A percentile compares a stretch with the other conserved stretches of the same genome.
phyloP scores from a whole-genome alignment of 176 grass and related monocot genomes.

The Paspalum notatum region DNA sequence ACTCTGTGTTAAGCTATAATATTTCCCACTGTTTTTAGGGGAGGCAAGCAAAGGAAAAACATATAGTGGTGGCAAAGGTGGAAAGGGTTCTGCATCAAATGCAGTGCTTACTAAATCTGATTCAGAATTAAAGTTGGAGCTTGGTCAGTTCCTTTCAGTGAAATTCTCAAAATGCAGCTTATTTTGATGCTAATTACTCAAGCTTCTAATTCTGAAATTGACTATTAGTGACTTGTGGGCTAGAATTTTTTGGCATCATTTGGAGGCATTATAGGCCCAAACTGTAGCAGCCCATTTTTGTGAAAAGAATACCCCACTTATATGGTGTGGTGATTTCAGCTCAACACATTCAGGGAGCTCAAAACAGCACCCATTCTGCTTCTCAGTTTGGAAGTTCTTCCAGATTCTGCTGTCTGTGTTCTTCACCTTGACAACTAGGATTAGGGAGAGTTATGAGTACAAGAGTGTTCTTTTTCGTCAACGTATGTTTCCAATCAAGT shows the following conservation, averaged over 20 bases:
- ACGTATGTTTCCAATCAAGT: not conserved
- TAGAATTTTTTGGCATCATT: not conserved
- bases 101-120: conserved; percentile 63
- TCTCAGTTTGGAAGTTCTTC: not conserved
- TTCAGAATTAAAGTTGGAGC: conserved; percentile 70
- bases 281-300: not conserved
- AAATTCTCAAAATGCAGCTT: conserved; percentile 22
- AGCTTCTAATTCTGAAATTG: conserved; percentile 7
- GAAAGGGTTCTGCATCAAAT: conserved; percentile 59
- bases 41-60: conserved; percentile 49
- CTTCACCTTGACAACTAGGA: not conserved
- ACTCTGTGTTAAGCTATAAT: not conserved
- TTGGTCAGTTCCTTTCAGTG: conserved; percentile 56
- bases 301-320: not conserved
- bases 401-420: not conserved
- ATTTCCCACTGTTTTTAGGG: conserved; percentile 31
- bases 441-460: not conserved
- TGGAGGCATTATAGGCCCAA: not conserved
- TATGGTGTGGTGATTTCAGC: not conserved
- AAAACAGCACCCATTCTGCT: not conserved
- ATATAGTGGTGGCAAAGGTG: conserved; percentile 58
- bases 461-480: not conserved
- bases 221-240: not conserved
- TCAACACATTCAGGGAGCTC: not conserved
- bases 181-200: conserved; percentile 8